phyloP scores from a whole-genome alignment of 495 filamentous ascomycete species.

The Rostrohypoxylon terebratum region DNA sequence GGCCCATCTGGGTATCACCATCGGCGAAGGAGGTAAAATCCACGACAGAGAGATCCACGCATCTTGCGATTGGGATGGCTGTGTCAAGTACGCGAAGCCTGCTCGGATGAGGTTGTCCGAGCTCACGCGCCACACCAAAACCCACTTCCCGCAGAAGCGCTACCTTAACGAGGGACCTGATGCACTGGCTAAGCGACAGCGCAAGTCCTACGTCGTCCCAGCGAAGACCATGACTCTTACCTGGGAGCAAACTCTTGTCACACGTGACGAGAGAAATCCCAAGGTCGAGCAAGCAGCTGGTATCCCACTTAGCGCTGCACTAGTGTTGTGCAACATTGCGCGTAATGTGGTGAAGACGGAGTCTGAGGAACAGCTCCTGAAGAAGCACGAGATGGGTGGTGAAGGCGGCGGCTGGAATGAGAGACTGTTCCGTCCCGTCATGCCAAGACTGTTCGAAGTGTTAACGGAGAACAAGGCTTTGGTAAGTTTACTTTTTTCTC shows the following conservation, averaged over 20 bases:
- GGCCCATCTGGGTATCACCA: slow-evolving; percentile 72
- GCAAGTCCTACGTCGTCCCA: slow-evolving; percentile 64
- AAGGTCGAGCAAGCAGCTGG: slow-evolving; percentile 75
- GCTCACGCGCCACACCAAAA: slow-evolving; percentile 71
- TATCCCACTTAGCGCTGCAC: slow-evolving; percentile 82
- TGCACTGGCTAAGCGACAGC: slow-evolving; percentile 53
- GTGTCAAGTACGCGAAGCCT: slow-evolving; percentile 61
- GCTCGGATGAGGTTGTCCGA: slow-evolving; percentile 61
- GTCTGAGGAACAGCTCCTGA: slow-evolving; percentile 64
- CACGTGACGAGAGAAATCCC: slow-evolving; percentile 76
- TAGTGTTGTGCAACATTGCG: slow-evolving; percentile 91
- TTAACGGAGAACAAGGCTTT: slow-evolving; percentile 65
- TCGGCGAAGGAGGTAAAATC: slow-evolving; percentile 63
- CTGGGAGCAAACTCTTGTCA: slow-evolving; percentile 71
- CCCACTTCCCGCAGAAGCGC: slow-evolving; percentile 65
- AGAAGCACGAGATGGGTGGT: slow-evolving; percentile 54
- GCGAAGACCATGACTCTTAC: slow-evolving; percentile 64
- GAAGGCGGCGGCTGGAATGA: slow-evolving; percentile 60
- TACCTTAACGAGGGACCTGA: slow-evolving; percentile 42
- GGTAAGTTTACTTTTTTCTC: slow-evolving; percentile 44
- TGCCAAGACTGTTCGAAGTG: slow-evolving; percentile 62
- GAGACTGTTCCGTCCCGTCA: slow-evolving; percentile 62
- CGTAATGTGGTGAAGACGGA: slow-evolving; percentile 74
- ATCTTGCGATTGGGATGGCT: slow-evolving; percentile 69
- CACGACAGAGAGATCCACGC: slow-evolving; percentile 54